These are phyloP conservation scores for Globisporangium cystogenes DNA, from an alignment of 352 stramenopile species.

Conservation along the genomic window DNA sequence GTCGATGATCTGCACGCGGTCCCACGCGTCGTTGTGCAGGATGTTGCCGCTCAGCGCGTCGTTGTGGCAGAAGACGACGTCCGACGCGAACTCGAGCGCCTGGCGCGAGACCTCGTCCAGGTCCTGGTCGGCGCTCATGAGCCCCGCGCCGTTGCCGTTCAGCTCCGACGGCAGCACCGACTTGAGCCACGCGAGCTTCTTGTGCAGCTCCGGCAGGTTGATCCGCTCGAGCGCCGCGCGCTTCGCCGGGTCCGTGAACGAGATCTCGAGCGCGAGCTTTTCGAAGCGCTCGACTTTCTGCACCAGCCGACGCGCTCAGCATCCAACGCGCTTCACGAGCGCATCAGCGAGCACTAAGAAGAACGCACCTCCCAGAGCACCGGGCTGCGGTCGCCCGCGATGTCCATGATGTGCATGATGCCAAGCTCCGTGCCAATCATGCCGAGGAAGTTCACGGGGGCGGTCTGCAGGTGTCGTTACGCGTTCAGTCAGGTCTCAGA, in stretches of 20 bases:
- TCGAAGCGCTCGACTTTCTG: slow-evolving; percentile 78
- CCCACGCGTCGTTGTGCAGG: slow-evolving; percentile 65
- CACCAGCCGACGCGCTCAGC: neutral
- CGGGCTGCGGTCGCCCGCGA: slow-evolving; percentile 48
- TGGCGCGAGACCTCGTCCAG: slow-evolving; percentile 74
- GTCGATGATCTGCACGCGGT: slow-evolving; percentile 92
- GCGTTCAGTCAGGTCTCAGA: neutral
- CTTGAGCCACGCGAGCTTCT: slow-evolving; percentile 79
- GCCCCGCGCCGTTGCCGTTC: slow-evolving; percentile 57
- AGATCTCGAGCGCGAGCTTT: slow-evolving; percentile 59
- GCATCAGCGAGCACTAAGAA: neutral
- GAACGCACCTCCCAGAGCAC: slow-evolving; percentile 53
- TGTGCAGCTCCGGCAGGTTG: slow-evolving; percentile 46
- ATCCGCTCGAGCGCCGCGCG: slow-evolving; percentile 50
- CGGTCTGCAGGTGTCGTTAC: slow-evolving; percentile 18
- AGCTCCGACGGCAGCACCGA: slow-evolving; percentile 67
- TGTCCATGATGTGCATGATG: slow-evolving; percentile 85
- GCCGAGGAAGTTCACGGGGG: slow-evolving; percentile 70
- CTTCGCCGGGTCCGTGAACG: slow-evolving; percentile 55
- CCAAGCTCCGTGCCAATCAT: slow-evolving; percentile 88
- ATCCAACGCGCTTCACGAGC: neutral
- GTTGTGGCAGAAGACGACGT: slow-evolving; percentile 93
- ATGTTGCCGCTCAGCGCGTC: slow-evolving; percentile 90
- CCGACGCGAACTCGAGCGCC: slow-evolving; percentile 64
- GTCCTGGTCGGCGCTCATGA: slow-evolving; percentile 35